phyloP scores from a whole-genome alignment of 768 basidiomycete genomes.

The Russula sp. region DNA sequence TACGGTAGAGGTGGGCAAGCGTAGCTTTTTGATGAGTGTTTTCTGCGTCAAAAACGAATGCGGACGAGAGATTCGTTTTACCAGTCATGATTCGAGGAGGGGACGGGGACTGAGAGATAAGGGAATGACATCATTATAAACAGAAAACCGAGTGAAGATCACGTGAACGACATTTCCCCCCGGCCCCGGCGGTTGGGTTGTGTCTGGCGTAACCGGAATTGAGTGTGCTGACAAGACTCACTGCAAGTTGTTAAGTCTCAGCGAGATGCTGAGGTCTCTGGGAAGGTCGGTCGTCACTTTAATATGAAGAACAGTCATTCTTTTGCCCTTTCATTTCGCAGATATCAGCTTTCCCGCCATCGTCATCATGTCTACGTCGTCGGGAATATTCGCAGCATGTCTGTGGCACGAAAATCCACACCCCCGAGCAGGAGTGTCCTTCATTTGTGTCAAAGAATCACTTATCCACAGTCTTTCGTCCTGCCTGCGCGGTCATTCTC shows the following conservation, averaged over 20 bases:
- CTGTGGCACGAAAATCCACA: background rate
- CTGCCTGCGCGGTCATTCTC: slow-evolving; percentile 27
- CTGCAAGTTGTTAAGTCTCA: background rate
- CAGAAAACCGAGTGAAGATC: background rate
- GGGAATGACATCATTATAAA: background rate
- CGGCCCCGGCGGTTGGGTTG: too few relatives aligned
- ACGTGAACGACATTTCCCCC: background rate
- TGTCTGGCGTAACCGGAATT: background rate
- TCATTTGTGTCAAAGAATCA: background rate
- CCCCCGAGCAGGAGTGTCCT: background rate
- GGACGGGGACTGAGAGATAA: background rate
- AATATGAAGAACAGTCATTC: too few relatives aligned
- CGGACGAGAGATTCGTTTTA: slow-evolving; percentile 11
- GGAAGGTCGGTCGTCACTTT: slow-evolving; percentile 31
- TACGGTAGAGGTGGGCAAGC: slow-evolving; percentile 20
- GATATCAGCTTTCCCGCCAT: slow-evolving; percentile 4
- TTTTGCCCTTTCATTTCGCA: background rate
- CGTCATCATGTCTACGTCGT: background rate
- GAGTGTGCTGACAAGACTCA: too few relatives aligned
- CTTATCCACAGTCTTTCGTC: background rate
- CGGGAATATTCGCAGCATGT: background rate
- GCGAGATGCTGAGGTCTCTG: slow-evolving; percentile 36
- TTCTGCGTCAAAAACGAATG: slow-evolving; percentile 15
- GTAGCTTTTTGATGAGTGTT: slow-evolving; percentile 19
- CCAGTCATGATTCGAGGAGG: slow-evolving; percentile 5